These are phyloP conservation scores for Globisporangium uncinulatum DNA, from an alignment of 352 stramenopile genomes.

Conservation along the genomic window DNA sequence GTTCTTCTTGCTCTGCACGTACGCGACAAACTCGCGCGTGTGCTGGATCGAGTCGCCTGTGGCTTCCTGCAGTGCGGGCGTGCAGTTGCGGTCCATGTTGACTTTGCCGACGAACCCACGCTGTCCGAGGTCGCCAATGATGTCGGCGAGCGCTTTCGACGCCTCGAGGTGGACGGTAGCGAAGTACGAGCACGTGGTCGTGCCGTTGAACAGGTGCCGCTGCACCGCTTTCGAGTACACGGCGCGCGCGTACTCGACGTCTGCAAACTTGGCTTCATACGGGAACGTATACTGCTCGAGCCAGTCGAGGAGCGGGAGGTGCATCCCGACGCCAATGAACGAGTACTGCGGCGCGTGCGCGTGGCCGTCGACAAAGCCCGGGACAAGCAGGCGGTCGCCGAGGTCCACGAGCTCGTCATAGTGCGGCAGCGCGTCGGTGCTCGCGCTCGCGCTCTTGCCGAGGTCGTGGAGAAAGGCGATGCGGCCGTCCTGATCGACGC, in stretches of 20 bases:
- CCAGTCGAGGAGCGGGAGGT: slow-evolving; percentile 91
- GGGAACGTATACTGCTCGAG: slow-evolving; percentile 94
- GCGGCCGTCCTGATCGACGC: slow-evolving; percentile 33
- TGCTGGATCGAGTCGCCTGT: slow-evolving; percentile 80
- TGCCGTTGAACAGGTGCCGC: slow-evolving; percentile 84
- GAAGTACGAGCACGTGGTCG: slow-evolving; percentile 94
- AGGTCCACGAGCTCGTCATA: slow-evolving; percentile 64
- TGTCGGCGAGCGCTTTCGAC: slow-evolving; percentile 88
- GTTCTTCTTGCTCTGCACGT: slow-evolving; percentile 71
- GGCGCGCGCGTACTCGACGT: slow-evolving; percentile 48
- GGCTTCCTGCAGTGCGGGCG: slow-evolving; percentile 77
- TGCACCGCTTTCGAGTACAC: slow-evolving; percentile 89
- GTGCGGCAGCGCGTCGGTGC: slow-evolving; percentile 2
- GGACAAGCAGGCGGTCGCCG: slow-evolving; percentile 79
- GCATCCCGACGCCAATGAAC: slow-evolving; percentile 92
- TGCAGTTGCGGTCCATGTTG: slow-evolving; percentile 94
- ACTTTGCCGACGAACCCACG: slow-evolving; percentile 93
- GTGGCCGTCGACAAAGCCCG: slow-evolving; percentile 93
- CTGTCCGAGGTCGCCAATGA: slow-evolving; percentile 81
- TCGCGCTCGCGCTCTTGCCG: slow-evolving; percentile 8
- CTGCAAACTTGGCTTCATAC: slow-evolving; percentile 79
- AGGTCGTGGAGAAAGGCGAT: slow-evolving; percentile 51
- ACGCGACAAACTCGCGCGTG: slow-evolving; percentile 85
- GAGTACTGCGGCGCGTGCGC: slow-evolving; percentile 93
- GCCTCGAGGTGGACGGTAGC: slow-evolving; percentile 88